These are phyloP conservation scores for Apiotrichum gracile DNA, from an alignment of 1,284 basidiomycete genomes.

Conservation along the genomic window DNA sequence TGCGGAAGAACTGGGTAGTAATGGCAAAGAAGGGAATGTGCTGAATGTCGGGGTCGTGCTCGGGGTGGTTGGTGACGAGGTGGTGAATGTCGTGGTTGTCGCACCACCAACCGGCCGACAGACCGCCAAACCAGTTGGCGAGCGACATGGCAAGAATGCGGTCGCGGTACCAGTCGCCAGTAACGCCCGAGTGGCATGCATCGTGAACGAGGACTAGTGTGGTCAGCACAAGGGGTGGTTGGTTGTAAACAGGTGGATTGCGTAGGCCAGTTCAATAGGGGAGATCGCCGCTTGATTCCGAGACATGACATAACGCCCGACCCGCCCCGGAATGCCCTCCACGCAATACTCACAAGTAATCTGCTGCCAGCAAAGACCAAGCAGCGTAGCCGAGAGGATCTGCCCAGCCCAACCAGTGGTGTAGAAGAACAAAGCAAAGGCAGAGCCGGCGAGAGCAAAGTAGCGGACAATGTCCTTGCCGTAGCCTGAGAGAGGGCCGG, in stretches of 20 bases:
- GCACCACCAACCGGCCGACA: constrained; percentile 97
- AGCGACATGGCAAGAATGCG: constrained; percentile 70
- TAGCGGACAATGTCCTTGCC: constrained; percentile 71
- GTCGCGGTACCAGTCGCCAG: constrained; percentile 78
- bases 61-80: constrained; percentile 92
- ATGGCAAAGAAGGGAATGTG: constrained; percentile 97
- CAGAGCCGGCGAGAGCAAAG: constrained; percentile 2
- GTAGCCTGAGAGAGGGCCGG: constrained; percentile 73
- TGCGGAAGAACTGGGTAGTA: constrained; percentile 74
- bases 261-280: neutral
- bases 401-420: constrained; percentile 42
- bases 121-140: constrained; percentile 74
- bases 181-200: constrained; percentile 89
- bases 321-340: no score
- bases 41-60: constrained; percentile 83
- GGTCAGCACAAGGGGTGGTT: neutral
- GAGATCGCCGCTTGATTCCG: neutral
- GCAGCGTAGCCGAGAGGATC: constrained; percentile 66
- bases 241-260: neutral
- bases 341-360: constrained; percentile 53
- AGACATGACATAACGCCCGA: no score
- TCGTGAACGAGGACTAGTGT: constrained; percentile 72
- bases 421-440: constrained; percentile 27
- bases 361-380: constrained; percentile 93
- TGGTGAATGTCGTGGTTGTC: constrained; percentile 97